Conservation (phyloP, 139 green algal genomes). For the Prasinococcaceae sp. region DNA sequence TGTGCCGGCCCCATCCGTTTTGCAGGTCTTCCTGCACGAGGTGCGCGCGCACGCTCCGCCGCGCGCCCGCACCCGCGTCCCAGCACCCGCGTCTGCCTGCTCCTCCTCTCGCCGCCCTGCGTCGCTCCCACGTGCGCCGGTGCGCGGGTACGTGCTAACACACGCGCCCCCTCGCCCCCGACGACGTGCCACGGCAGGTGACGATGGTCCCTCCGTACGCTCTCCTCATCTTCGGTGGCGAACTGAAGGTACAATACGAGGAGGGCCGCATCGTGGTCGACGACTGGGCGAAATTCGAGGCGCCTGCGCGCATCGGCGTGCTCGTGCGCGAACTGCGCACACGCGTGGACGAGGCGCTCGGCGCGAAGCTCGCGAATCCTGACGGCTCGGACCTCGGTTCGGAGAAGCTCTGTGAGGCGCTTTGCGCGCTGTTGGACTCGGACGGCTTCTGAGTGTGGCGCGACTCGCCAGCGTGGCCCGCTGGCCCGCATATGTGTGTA, state of each 20-base stretch:
- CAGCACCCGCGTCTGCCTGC: not conserved
- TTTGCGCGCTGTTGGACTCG: too few species aligned
- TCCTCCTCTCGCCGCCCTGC: not conserved
- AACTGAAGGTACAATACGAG: constrained; percentile 17
- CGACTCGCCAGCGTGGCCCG: too few species aligned
- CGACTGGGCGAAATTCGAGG: constrained; percentile 28
- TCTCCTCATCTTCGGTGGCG: constrained; percentile 32
- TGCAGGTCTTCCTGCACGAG: too few species aligned
- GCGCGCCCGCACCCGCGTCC: not conserved
- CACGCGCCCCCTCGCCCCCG: not conserved
- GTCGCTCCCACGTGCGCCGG: not conserved
- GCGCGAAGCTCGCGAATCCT: not conserved
- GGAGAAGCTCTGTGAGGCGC: too few species aligned
- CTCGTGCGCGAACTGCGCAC: constrained; percentile 14
- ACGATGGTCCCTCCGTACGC: constrained; percentile 30
- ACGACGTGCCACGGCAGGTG: constrained; percentile 19
- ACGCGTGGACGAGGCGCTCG: not conserved
- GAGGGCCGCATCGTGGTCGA: constrained; percentile 24
- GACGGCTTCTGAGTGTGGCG: too few species aligned
- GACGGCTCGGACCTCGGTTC: too few species aligned
- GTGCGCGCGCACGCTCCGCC: not conserved
- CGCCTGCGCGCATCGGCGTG: constrained; percentile 22
- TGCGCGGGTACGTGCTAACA: not conserved
- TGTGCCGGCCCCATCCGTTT: too few species aligned
- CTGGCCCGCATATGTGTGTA: too few species aligned